Evolutionary conservation across 192 early-diverging fungal genomes (phyloP), one percentile per base, ranked within the genome.

Genomic region (Radiomyces spectabilis): DNA sequence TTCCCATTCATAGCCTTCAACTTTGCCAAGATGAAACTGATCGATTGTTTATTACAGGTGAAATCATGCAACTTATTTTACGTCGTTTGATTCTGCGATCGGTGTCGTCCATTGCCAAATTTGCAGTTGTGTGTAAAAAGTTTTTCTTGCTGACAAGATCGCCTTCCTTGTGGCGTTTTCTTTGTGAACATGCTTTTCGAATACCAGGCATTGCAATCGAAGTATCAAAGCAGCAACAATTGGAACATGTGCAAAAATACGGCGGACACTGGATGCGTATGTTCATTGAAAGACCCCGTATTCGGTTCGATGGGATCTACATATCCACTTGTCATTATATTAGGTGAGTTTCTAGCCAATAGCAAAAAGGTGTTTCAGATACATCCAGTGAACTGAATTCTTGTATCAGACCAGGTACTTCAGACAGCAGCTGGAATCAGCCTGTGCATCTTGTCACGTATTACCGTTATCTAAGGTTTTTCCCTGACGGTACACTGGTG

Each of bases 371-470:
- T 26, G 24, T 26, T 22, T 16, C 30, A 15, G 12, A 19, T 32
- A 19, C 31, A 55, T 18, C 12, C 15, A 35, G 8, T 30, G 15
- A 2, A 38, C 24, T 33, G 22, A 19, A 38, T 50, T 56, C 2
- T 33, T 40, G 41, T 21, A 31, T 33, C 7, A 61, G 69, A 26
- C 55, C 59, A 31, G 71, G 66, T 1, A 41, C 43, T 19, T 53
- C 58, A 41, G 67, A 73, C 25, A 69, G 40, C 22, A 7, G 46
- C 6, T 69, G 66, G 71, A 50, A 57, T 44, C 66, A 69, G 40
- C 63, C 63, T 1, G 56, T 73, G 42, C 71, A 73, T 42, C 13
- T 75, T 10, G 62, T 75, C 9, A 73, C 67, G 5, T 75, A 75
- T 57, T 61, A 69, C 41, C 43, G 71, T n/a, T 70, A 66, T 40